Evolutionary conservation across 441 rosid species (phyloP), one percentile per base, ranked within the genome.

Genomic region (Gossypium gossypioides): DNA sequence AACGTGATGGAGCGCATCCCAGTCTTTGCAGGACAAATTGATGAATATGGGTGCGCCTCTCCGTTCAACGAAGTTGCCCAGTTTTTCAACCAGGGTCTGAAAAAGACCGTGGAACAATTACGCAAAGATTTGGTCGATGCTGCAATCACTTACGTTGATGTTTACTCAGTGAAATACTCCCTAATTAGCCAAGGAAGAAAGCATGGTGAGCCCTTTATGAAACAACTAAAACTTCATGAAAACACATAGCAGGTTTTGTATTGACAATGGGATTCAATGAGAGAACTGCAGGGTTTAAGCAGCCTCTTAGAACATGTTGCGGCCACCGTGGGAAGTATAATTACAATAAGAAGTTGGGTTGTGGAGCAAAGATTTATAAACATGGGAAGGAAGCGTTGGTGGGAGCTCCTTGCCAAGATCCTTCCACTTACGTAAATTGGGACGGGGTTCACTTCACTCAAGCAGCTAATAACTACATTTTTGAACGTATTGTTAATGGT

Each of bases 371-470:
- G 71, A 72, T 64, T 4, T 75, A 0, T 37, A 78, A 71, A 46
- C 46, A 77, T 8, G 94, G 94, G 1, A 86, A 80, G 76, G 79
- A 83, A 69, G 74, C 86, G 48, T 29, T 82, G 58, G 59, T 85
- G 4, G 95, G 82, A 7, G 81, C 79, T 66, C 62, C 97, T 0
- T 93, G 96, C 7, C 58, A 86, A 8, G 83, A 87, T 68, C 98
- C 96, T 13, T 75, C 81, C 0, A 60, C 24, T 54, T 79, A 83
- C 10, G 80, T 89, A 0, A 84, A 75, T 15, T 89, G 97, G 96
- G 98, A 91, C 12, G 97, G 98, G 1, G 88, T 93, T 0, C 98
- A 91, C 73, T 87, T 76, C 68, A 86, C 94, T 0, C 75, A 91
- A 72, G 94, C 93, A 1, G 96, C 91, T 34, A 88, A 89, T 66